Base-by-base conservation (phyloP, 1,284 basidiomycete genomes). In the Hemileccinum hortonii region DNA sequence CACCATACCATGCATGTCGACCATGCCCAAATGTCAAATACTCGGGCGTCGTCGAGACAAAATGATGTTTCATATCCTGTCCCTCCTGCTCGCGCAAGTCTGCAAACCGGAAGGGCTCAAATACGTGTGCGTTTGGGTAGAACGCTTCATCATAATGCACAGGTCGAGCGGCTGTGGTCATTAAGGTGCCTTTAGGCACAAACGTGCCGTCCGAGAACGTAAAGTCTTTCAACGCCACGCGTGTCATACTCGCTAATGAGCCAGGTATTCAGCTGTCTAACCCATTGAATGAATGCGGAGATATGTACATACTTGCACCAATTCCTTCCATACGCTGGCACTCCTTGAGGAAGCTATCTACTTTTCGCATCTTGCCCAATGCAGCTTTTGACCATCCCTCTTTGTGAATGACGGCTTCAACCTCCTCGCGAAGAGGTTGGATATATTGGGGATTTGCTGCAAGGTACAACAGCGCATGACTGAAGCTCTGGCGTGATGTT, bases 291-390 rank as follows among this genome's bases (percentile, higher is more conserved):
- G 9, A 22, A 21, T 16, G n/a, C 0, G 8, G 19, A 8, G 14
- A 24, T 6, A n/a, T n/a, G n/a, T n/a, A 61, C 66, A 37, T 60
- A 73, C 73, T 15, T 15, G 53, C 32, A 38, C 52, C 57, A 9
- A 69, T 15, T 0, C 69, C 67, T 30, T 69, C 62, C 15, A 69
- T 43, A 4, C 77, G 67, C 50, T 72, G 69, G 1, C 68, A 64
- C 57, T 81, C 79, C 37, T 65, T 70, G 14, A 81, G 29, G 58
- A 80, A 77, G 54, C 78, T 79, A 56, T 81, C 78, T 3, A 78
- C 45, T 53, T 71, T 76, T 30, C 58, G 58, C 74, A 80, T 74
- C 47, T 70, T 72, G 37, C 57, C 63, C 30, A 80, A 44, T 0
- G 72, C 66, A 1, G 45, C 57, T 52, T 74, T 77, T 1, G 75